Evolutionary conservation across 768 basidiomycete genomes (phyloP).

Genomic region (Leucocoprinus sp.): DNA sequence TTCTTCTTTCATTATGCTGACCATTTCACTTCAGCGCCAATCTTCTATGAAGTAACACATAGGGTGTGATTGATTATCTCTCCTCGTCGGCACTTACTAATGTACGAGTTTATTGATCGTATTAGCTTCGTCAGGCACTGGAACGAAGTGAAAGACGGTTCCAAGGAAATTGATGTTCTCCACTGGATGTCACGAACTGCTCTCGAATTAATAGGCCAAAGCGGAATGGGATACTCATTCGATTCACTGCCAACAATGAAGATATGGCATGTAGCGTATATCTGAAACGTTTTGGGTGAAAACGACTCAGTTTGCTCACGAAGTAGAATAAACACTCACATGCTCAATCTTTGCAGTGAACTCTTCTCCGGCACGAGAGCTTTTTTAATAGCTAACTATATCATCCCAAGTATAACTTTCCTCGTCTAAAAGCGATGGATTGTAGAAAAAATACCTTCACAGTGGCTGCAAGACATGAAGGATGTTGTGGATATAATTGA

Average conservation of each 20-base stretch:
- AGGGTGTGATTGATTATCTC: constrained; percentile 17
- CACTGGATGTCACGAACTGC: constrained; percentile 35
- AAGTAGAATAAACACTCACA: no score
- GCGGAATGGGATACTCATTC: constrained; percentile 38
- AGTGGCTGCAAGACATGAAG: constrained; percentile 18
- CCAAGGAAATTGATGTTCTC: constrained; percentile 27
- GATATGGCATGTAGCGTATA: constrained; percentile 22
- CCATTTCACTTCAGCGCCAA: constrained; percentile 20
- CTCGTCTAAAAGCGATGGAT: constrained; percentile 26
- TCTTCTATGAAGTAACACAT: constrained; percentile 24
- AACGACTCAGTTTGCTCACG: no score
- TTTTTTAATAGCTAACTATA: not conserved
- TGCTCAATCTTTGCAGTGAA: not conserved
- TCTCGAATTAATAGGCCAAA: constrained; percentile 42
- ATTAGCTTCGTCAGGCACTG: no score
- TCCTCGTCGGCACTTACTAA: constrained; percentile 18
- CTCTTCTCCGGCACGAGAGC: not conserved
- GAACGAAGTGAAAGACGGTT: constrained; percentile 22
- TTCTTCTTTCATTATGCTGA: not conserved
- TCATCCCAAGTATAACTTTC: constrained; percentile 16
- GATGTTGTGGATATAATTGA: constrained; percentile 26
- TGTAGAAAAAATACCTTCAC: constrained; percentile 25
- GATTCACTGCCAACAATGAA: constrained; percentile 23
- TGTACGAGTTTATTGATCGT: no score
- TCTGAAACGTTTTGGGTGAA: constrained; percentile 14